Conservation (phyloP, 352 stramenopile species). For the Phytophthora sp. region DNA sequence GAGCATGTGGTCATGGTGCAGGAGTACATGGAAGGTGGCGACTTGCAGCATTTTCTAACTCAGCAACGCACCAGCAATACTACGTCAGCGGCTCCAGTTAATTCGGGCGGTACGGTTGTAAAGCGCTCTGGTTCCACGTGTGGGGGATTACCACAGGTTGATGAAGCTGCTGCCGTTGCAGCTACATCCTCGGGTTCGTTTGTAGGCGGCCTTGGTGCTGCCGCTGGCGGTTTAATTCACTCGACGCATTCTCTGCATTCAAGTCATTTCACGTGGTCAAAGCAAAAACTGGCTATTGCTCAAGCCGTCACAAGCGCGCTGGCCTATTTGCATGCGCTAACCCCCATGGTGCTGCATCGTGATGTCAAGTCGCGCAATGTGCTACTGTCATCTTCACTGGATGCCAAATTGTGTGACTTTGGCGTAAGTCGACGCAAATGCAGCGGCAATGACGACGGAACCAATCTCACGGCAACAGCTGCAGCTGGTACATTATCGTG, state of each 20-base stretch:
- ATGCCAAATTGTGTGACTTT: conserved; percentile 68
- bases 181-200: conserved; percentile 30
- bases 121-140: conserved; percentile 26
- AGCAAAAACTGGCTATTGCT: conserved; percentile 63
- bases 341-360: conserved; percentile 83
- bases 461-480: conserved; percentile 57
- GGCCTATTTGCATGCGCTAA: conserved; percentile 77
- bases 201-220: conserved; percentile 7
- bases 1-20: conserved; percentile 77
- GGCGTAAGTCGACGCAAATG: conserved; percentile 61
- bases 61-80: conserved; percentile 28
- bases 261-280: conserved; percentile 55
- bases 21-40: conserved; percentile 74
- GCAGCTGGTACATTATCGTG: conserved; percentile 67
- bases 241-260: conserved; percentile 16
- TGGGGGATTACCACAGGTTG: conserved; percentile 19
- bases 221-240: conserved; percentile 21
- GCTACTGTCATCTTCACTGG: conserved; percentile 57
- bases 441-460: conserved; percentile 39
- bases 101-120: conserved; percentile 16
- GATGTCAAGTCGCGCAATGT: conserved; percentile 92
- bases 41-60: conserved; percentile 65
- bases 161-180: conserved; percentile 23
- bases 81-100: conserved; percentile 11
- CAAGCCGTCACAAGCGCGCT: conserved; percentile 68